Evolutionary conservation across 192 early-diverging fungal species (phyloP), one percentile per base, ranked within the genome.

Genomic region (Umbelopsis vinacea): DNA sequence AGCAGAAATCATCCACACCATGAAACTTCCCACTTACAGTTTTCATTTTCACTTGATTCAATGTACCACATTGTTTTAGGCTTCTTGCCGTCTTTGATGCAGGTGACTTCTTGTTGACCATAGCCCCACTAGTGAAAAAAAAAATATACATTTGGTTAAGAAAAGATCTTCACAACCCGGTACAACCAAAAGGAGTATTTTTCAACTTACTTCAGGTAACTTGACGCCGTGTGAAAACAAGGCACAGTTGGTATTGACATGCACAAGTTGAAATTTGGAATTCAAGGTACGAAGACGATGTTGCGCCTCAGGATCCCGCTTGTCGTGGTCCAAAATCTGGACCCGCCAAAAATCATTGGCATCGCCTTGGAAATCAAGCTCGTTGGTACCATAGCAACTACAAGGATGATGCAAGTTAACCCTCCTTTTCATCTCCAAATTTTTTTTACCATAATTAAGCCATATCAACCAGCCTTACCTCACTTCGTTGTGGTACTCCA

Each of bases 81-180:
- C 19, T 88, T 76, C 54, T 86, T 86, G 40, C 88, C 85, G 48
- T 89, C 90, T 74, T 95, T 96, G 82, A 97, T 96, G 68, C 97
- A 97, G n/a, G 95, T 97, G 37, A 98, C 91, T 75, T 99, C 96
- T 68, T 94, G 91, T 81, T 97, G 96, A 38, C 89, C 91, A 76
- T 90, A 98, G 23, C 89, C 97, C 96, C 96, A 99, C 66, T 50
- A 50, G 29, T 43, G 40, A 12, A 43, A 4, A 4, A 6, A 43
- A 6, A 6, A 4, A 6, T 12, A 43, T 8, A 40, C 8, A 40
- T 40, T 43, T 11, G 5, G 40, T 2, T 29, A 2, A 29, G 29
- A 3, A 29, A 12, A 43, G 6, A 11, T 43, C 2, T 43, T 12
- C 6, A 43, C 40, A 43, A 43, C 40, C n/a, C 40, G 11, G 40